Evolutionary conservation across 805 yeast genomes (phyloP), one percentile per base, ranked within the genome.

Genomic region (Ogataea trehaloabstinens): DNA sequence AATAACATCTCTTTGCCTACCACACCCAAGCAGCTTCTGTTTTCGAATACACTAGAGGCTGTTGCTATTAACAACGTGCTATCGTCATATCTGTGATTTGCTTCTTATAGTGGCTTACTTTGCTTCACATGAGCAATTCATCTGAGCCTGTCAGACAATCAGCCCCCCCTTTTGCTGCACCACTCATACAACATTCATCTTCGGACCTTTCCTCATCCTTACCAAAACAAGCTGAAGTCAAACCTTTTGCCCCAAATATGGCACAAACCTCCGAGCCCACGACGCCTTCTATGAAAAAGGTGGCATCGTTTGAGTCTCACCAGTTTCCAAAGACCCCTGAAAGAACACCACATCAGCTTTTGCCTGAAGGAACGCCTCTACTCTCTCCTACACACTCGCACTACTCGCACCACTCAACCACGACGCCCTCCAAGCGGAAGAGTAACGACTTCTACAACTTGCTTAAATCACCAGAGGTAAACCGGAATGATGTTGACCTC

Each of bases 381-480:
- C 37, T 55, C 25, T 62, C 68, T 2, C 67, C 68, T 3, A 52
- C 62, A n/a, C 37, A 51, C 10, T 47, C 47, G 19, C 49, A 45
- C n/a, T 16, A 41, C 28, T 28, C 42, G 7, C 29, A 40, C 8
- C 10, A 19, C 8, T 24, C 41, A 3, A 30, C 50, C 5, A 24
- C 49, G 25, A 52, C 67, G 2, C 62, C 66, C 3, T 53, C 59
- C 19, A 62, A 60, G 38, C 45, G 67, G 16, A 51, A 52, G 16
- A 54, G 60, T 28, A 57, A 60, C 2, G 69, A 64, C 44, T 61
- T 64, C 28, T 64, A 64, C 45, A 46, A 58, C 21, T 47, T 64
- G 15, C 45, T 64, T 16, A 63, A 60, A 43, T 60, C 68, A 3
- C 69, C 69, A 4, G 67, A 62, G 22, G 51, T 37, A 22, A 42